A percentile compares a stretch with the other conserved stretches of the same genome.
phyloP scores from a whole-genome alignment of 2,329 filamentous ascomycete species.

The Epichloe baconii region DNA sequence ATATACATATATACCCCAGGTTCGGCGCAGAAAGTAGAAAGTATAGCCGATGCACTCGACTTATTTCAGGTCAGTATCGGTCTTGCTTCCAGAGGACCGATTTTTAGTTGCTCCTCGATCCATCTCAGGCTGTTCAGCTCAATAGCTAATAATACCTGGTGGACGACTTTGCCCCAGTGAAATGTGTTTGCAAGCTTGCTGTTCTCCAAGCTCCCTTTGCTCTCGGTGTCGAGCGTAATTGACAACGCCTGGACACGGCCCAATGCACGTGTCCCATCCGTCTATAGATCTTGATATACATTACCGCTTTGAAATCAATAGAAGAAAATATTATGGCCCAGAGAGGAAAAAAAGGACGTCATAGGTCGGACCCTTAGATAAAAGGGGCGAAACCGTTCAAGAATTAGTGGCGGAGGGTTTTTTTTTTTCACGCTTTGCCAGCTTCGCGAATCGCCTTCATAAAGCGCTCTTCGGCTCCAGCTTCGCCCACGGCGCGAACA shows the following conservation, averaged over 20 bases:
- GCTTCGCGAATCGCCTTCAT: constrained; percentile 23
- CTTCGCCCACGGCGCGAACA: constrained; percentile 24
- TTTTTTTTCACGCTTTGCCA: constrained; percentile 16
- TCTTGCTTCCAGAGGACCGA: no score
- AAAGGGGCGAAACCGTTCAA: background rate
- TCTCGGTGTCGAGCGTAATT: background rate
- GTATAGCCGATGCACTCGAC: background rate
- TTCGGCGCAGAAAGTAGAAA: background rate
- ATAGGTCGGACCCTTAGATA: background rate
- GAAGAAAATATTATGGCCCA: constrained; percentile 4
- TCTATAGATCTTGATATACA: constrained; percentile 14
- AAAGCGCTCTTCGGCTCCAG: constrained; percentile 34
- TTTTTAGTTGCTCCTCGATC: no score
- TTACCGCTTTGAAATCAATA: constrained; percentile 10
- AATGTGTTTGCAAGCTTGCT: background rate
- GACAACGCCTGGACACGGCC: constrained; percentile 8
- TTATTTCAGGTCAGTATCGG: no score
- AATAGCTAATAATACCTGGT: background rate
- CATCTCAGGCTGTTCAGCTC: background rate
- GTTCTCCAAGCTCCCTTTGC: background rate
- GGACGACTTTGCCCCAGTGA: background rate
- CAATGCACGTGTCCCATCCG: constrained; percentile 1
- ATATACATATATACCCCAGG: constrained; percentile 1
- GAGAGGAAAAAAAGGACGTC: background rate
- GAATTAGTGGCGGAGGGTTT: background rate